Evolutionary conservation across 306 rosid species (phyloP).

Genomic region (Fragaria nilgerrensis): DNA sequence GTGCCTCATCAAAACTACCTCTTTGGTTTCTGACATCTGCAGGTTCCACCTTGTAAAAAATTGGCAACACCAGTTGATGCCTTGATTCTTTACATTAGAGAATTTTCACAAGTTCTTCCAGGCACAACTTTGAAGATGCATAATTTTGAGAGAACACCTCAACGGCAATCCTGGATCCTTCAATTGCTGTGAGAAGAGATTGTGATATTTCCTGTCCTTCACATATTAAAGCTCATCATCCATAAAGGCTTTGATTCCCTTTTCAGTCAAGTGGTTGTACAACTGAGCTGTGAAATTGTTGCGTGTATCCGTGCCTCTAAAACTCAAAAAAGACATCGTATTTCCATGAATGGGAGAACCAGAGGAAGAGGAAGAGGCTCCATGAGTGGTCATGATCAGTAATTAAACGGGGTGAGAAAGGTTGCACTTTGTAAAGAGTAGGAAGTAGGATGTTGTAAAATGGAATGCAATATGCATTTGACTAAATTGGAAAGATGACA

Average conservation of each 20-base stretch:
- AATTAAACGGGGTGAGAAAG: neutral
- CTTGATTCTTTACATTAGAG: neutral
- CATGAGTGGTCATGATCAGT: neutral
- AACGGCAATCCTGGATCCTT: neutral
- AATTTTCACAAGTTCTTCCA: neutral
- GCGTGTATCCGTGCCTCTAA: neutral
- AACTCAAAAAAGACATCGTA: neutral
- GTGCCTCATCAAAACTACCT: neutral
- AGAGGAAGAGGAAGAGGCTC: neutral
- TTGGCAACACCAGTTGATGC: neutral
- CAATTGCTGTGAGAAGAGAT: neutral
- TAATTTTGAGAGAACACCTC: neutral
- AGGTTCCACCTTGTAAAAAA: neutral
- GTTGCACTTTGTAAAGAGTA: too few relatives aligned
- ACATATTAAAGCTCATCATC: neutral
- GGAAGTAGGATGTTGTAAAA: too few relatives aligned
- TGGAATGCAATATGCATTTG: too few relatives aligned
- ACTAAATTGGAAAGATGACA: too few relatives aligned
- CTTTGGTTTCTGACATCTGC: neutral
- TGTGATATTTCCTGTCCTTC: constrained; percentile 1
- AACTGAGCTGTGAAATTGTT: neutral
- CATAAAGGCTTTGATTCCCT: neutral
- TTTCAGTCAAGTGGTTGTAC: neutral
- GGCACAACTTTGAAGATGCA: neutral
- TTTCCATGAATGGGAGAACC: neutral